Base-by-base conservation (phyloP, 2,329 filamentous ascomycete species). In the Diaporthe ampelina region DNA sequence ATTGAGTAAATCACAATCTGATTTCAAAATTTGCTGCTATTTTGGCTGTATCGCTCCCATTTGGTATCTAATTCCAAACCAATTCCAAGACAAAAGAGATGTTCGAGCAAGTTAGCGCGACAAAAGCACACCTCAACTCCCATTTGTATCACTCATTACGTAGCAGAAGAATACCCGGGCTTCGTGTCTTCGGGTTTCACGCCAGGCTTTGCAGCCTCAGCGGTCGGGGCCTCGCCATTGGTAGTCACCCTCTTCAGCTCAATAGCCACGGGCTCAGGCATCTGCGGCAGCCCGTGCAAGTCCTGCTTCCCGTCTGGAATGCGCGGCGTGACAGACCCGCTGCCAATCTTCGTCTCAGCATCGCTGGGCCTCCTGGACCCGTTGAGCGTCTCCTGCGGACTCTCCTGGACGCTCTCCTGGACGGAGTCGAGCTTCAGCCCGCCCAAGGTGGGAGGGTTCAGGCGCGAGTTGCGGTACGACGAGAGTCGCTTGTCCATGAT, bases 401-500 rank as follows among this genome's bases (percentile, higher is more conserved):
- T 54, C 45, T 68, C 63, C 63, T 68, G 63, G 32, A 68, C 63
- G n/a, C 32, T 68, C 63, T 68, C 63, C 63, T 54, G 63, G 48
- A 68, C 63, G 32, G 48, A 35, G n/a, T 54, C 63, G 45, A 68
- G 63, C 48, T 32, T 68, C n/a, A 68, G n/a, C 8, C 63, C 63
- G 21, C 29, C 43, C 19, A 17, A 3, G 32, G 48, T 35, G 45
- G 63, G 3, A 21, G 70, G 7, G 70, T 43, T 26, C 57, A 72
- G 52, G 69, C 58, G 70, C 70, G 70, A 72, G 48, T 72, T 32
- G 45, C 70, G 58, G 35, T 72, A 63, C 70, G 70, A 54, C 24
- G 65, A 58, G 4, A 72, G 61, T 58, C 70, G 52, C 73, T 71
- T 65, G 45, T 70, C 75, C 52, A 76, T 26, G 21, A 72, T 63